Conservation (phyloP, 495 filamentous ascomycete species). For the Lasiosphaeria hispida region DNA sequence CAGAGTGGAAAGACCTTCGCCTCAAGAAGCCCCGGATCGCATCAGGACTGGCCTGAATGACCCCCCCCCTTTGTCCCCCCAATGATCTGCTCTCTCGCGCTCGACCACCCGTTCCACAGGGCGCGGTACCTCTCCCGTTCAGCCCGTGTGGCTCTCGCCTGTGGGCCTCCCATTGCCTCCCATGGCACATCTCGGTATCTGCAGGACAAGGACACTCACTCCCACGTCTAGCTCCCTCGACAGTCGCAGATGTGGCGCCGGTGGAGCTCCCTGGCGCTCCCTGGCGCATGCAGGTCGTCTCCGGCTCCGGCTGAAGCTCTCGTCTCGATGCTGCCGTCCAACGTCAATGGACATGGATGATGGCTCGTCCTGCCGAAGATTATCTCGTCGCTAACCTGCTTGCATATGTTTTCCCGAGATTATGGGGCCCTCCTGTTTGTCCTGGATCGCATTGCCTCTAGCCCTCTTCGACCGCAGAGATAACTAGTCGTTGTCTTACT, state of each 20-base stretch:
- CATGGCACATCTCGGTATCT: background rate
- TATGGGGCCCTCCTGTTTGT: constrained; percentile 24
- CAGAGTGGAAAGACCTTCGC: constrained; percentile 26
- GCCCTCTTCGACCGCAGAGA: constrained; percentile 25
- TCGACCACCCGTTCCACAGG: background rate
- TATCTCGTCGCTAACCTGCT: constrained; percentile 27
- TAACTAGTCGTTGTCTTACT: constrained; percentile 37
- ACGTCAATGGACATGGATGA: constrained; percentile 31
- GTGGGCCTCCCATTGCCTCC: background rate
- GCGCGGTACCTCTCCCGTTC: constrained; percentile 25
- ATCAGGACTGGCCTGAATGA: constrained; percentile 26
- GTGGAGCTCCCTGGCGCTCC: constrained; percentile 16
- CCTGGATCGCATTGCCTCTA: constrained; percentile 23
- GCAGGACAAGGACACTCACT: constrained; percentile 1
- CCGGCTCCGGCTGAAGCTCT: constrained; percentile 28
- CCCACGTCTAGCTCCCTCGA: background rate
- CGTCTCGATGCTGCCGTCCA: constrained; percentile 22
- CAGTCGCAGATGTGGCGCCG: constrained; percentile 19
- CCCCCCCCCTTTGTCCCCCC: constrained; percentile 2
- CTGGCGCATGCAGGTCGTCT: constrained; percentile 16
- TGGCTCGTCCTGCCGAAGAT: constrained; percentile 29
- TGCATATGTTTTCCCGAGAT: constrained; percentile 35
- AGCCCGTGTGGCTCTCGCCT: constrained; percentile 15
- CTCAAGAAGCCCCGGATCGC: constrained; percentile 22
- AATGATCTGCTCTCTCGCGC: background rate